Conservation (phyloP, 2,329 filamentous ascomycete species). For the Exophiala bonariae region DNA sequence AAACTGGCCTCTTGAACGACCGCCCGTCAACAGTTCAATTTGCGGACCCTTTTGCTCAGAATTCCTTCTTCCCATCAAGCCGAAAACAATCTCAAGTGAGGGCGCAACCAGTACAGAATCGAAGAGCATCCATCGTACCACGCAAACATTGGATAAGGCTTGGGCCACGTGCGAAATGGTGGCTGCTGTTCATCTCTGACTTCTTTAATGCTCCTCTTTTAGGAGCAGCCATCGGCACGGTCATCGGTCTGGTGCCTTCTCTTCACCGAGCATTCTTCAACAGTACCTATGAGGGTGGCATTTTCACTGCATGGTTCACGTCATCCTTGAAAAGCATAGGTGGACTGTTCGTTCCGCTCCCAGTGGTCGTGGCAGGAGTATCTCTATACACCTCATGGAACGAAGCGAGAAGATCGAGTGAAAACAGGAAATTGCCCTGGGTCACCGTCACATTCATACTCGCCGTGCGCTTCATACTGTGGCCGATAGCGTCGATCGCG, state of each 20-base stretch:
- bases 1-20: conserved; percentile 12
- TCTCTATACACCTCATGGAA: conserved; percentile 59
- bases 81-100: conserved; percentile 7
- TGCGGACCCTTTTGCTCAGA: conserved; percentile 43
- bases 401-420: conserved; percentile 44
- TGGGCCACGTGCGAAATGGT: conserved; percentile 38
- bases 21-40: conserved; percentile 15
- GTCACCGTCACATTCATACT: conserved; percentile 53
- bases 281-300: conserved; percentile 57
- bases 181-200: conserved; percentile 41
- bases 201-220: conserved; percentile 65
- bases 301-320: conserved; percentile 68
- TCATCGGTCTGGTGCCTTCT: conserved; percentile 60
- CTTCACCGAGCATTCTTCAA: conserved; percentile 65
- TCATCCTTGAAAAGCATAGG: conserved; percentile 62
- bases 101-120: conserved; percentile 11
- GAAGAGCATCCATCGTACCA: conserved; percentile 17
- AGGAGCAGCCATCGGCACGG: conserved; percentile 58
- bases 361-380: conserved; percentile 67
- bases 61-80: conserved; percentile 50
- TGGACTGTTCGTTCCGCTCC: conserved; percentile 63
- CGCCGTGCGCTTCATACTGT: conserved; percentile 59
- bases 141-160: conserved; percentile 35
- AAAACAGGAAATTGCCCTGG: conserved; percentile 50
- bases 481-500: conserved; percentile 58